phyloP scores from a whole-genome alignment of 1,139 yeast genomes.

The Hansenula lynferdii region DNA sequence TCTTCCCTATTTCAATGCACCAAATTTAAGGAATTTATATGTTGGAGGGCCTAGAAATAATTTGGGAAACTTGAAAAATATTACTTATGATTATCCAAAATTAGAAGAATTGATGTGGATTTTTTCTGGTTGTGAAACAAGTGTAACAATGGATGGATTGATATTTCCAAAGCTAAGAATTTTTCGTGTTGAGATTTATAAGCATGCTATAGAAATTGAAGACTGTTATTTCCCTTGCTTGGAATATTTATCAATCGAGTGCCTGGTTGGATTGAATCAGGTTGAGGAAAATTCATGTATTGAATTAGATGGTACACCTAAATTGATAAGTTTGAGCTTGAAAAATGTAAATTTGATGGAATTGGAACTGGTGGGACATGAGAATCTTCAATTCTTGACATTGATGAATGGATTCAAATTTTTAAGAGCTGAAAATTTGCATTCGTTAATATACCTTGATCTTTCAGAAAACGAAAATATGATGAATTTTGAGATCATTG shows the following conservation, averaged over 20 bases:
- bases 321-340: not conserved
- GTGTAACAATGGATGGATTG: no score
- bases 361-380: not conserved
- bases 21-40: no score
- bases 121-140: no score
- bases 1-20: no score
- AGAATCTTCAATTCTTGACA: not conserved
- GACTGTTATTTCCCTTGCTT: no score
- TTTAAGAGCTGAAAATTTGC: not conserved
- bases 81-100: no score
- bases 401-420: not conserved
- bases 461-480: not conserved
- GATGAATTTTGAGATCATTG: not conserved
- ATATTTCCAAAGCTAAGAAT: no score
- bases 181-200: no score
- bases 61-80: no score
- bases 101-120: no score
- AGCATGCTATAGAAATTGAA: no score
- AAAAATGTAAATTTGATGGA: not conserved
- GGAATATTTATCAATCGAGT: not conserved
- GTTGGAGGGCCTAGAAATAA: no score
- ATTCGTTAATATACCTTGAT: not conserved
- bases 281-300: not conserved
- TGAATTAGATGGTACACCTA: not conserved
- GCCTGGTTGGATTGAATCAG: not conserved